Base-by-base conservation (phyloP, 805 yeast species). In the Lipomyces yamadae region DNA sequence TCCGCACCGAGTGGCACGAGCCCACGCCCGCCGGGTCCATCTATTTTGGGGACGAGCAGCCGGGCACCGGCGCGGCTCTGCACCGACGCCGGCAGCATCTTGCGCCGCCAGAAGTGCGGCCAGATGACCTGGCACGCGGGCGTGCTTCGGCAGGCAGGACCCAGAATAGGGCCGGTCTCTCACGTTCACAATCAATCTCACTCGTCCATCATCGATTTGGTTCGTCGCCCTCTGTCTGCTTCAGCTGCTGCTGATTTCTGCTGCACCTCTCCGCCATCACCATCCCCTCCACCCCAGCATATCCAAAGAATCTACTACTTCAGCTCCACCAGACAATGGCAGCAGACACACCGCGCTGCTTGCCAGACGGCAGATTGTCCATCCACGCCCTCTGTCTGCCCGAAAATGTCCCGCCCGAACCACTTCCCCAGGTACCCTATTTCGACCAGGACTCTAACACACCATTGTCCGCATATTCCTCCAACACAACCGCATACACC, bases 391-490 rank as follows among this genome's bases (percentile, higher is more conserved):
- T 64, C 30, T 64, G 67, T 53, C 42, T 52, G 42, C 56, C 56
- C 6, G 42, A 18, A 8, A 34, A 29, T 15, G 32, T 11, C 37
- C 35, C 32, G 24, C 60, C 30, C 24, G 48, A 42, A 42, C 45
- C 54, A 8, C n/a, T 6, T 33, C 32, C 15, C 5, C 52, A 24
- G 24, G 34, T 53, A 7, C 34, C 33, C 35, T 42, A 18, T 34
- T 37, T 11, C 64, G 30, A n/a, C 56, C 53, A 18, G 3, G 63
- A 54, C 34, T 13, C 60, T 30, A 35, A 45, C 58, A 64, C 68
- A 8, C 66, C 70, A 53, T 59, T 64, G 11, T 60, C 70, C 33
- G 50, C 68, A 10, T 67, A 64, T 30, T 56, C 70, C 15, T 60
- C 68, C 29, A 61, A 56, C 18, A 56, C 68, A 7, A 61, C 70